A percentile compares a stretch with the other conserved stretches of the same genome.
Conservation (phyloP, 164 flowering plant genomes). For the Tetracentron sinense region DNA sequence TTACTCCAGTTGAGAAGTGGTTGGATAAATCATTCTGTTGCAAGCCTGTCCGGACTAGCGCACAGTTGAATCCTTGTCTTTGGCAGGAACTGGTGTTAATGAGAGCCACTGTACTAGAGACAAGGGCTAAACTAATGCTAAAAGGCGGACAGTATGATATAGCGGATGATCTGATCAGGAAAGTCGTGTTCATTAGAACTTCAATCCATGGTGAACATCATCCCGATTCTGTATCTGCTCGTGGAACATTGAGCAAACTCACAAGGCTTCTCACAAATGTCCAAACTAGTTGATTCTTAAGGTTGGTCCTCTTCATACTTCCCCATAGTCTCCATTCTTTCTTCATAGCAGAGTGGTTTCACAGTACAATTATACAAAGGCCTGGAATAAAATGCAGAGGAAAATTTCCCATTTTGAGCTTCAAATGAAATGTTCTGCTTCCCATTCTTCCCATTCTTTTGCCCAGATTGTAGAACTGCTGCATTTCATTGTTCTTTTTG, state of each 20-base stretch:
- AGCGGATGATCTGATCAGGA: slow-evolving; percentile 80
- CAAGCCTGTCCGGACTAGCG: slow-evolving; percentile 61
- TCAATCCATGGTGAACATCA: slow-evolving; percentile 87
- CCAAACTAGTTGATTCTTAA: slow-evolving; percentile 24
- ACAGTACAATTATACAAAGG: slow-evolving; percentile 37
- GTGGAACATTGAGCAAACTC: slow-evolving; percentile 68
- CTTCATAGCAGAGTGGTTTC: slow-evolving; percentile 28
- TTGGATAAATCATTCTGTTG: slow-evolving; percentile 76
- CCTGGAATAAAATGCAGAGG: slow-evolving; percentile 27
- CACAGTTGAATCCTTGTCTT: slow-evolving; percentile 78
- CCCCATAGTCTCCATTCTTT: slow-evolving; percentile 41
- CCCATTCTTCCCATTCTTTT: no score
- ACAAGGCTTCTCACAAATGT: slow-evolving; percentile 71
- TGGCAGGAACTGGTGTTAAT: slow-evolving; percentile 89
- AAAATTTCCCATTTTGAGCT: not conserved
- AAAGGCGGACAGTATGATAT: slow-evolving; percentile 83
- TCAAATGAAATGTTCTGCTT: no score
- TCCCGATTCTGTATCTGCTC: slow-evolving; percentile 67
- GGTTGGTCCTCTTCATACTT: slow-evolving; percentile 21
- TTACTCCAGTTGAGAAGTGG: slow-evolving; percentile 83
- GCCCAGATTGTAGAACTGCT: no score
- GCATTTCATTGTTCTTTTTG: no score
- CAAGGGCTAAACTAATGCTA: slow-evolving; percentile 82
- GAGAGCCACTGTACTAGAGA: slow-evolving; percentile 84
- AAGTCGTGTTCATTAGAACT: slow-evolving; percentile 72